A percentile compares a stretch with the other conserved stretches of the same genome.
Evolutionary conservation across 1,284 basidiomycete genomes (phyloP).

Genomic region (Pholiota adiposa): DNA sequence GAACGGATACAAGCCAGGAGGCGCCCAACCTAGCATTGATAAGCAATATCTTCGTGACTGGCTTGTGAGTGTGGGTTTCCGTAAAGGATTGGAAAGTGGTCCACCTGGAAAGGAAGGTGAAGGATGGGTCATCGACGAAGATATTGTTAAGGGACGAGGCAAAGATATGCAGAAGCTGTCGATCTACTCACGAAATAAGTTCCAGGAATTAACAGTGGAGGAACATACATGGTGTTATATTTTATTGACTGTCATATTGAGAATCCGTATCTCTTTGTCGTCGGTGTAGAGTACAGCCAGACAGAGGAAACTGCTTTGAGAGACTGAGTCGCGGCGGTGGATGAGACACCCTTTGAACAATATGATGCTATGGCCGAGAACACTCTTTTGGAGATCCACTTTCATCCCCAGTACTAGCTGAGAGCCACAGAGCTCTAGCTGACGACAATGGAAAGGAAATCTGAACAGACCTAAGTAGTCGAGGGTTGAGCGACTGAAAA

Average conservation of each 20-base stretch:
- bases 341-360: too few species aligned
- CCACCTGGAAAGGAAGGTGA: slow-evolving; percentile 66
- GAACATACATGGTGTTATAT: neutral
- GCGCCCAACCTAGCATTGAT: slow-evolving; percentile 90
- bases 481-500: neutral
- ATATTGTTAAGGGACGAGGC: slow-evolving; percentile 81
- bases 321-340: too few species aligned
- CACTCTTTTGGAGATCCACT: neutral
- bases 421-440: neutral
- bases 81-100: slow-evolving; percentile 79
- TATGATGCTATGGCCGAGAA: neutral
- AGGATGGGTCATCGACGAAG: slow-evolving; percentile 77
- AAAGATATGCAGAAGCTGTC: slow-evolving; percentile 81
- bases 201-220: neutral
- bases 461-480: neutral
- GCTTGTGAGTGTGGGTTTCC: slow-evolving; percentile 75
- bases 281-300: neutral
- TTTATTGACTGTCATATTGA: neutral
- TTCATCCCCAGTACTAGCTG: neutral
- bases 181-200: slow-evolving; percentile 58
- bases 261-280: neutral
- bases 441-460: neutral
- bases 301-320: too few species aligned
- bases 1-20: slow-evolving; percentile 74
- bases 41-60: slow-evolving; percentile 97